Evolutionary conservation across 2,329 filamentous ascomycete genomes (phyloP).

Genomic region (Pseudophaeomoniella oleicola): DNA sequence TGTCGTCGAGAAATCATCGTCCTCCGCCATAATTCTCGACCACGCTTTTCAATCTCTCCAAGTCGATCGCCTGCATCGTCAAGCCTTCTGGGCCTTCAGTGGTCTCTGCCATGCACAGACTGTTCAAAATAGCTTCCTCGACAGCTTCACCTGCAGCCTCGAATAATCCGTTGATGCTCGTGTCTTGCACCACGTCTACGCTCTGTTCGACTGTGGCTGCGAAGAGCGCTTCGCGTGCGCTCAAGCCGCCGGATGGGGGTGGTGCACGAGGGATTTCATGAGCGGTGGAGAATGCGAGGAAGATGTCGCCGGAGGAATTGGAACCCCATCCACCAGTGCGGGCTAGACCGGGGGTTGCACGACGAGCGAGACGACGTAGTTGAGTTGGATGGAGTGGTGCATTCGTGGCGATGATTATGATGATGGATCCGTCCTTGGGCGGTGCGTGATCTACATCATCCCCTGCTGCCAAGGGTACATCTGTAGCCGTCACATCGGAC

Average conservation of each 20-base stretch:
- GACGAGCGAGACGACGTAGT: conserved; percentile 42
- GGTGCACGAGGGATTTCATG: conserved; percentile 34
- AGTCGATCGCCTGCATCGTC: conserved; percentile 35
- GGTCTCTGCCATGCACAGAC: conserved; percentile 45
- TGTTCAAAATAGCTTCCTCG: conserved; percentile 53
- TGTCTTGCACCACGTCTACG: conserved; percentile 39
- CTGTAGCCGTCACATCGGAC: conserved; percentile 7
- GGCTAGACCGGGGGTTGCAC: conserved; percentile 46
- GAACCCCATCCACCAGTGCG: conserved; percentile 47
- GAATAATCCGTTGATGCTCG: conserved; percentile 46
- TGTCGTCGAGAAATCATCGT: too few relatives aligned
- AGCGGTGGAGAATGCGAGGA: conserved; percentile 51
- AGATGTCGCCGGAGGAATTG: conserved; percentile 52
- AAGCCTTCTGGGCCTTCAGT: conserved; percentile 39
- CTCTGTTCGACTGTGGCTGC: conserved; percentile 25
- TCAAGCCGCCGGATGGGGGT: conserved; percentile 13
- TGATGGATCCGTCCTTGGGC: conserved; percentile 46
- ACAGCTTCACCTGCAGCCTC: conserved; percentile 47
- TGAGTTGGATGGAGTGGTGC: conserved; percentile 44
- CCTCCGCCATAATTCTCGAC: conserved; percentile 23
- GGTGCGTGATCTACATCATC: conserved; percentile 14
- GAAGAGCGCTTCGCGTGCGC: conserved; percentile 10
- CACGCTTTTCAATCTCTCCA: conserved; percentile 31
- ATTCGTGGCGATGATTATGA: conserved; percentile 45
- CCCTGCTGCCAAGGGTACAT: not conserved